Evolutionary conservation across 768 basidiomycete genomes (phyloP).

Genomic region (Mycena albidolilacea): DNA sequence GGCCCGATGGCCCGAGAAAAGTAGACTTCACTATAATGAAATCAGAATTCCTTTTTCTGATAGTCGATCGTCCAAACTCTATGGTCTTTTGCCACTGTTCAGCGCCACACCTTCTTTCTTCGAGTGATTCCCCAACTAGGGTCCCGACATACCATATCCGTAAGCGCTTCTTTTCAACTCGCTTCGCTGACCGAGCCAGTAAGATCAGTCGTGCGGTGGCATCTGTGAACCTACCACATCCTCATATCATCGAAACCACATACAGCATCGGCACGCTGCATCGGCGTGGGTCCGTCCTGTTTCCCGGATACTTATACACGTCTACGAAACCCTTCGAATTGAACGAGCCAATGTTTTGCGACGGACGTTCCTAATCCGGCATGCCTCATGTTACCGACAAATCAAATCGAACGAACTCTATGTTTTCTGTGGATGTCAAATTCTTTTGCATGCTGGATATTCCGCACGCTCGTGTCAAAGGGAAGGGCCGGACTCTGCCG

Average conservation of each 20-base stretch:
- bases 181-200: slow-evolving; percentile 38
- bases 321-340: slow-evolving; percentile 62
- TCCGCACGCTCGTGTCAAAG: slow-evolving; percentile 33
- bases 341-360: slow-evolving; percentile 64
- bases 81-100: slow-evolving; percentile 32
- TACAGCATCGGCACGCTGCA: slow-evolving; percentile 72
- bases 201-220: slow-evolving; percentile 34
- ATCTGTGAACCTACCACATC: slow-evolving; percentile 62
- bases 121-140: slow-evolving; percentile 25
- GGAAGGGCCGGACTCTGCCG: slow-evolving; percentile 39
- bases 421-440: slow-evolving; percentile 38
- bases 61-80: slow-evolving; percentile 32
- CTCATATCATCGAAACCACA: slow-evolving; percentile 69
- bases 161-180: slow-evolving; percentile 40
- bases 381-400: slow-evolving; percentile 54
- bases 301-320: slow-evolving; percentile 78
- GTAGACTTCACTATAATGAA: slow-evolving; percentile 41
- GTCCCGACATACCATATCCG: slow-evolving; percentile 42
- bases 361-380: slow-evolving; percentile 71
- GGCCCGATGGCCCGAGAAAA: slow-evolving; percentile 35
- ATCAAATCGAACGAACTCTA: slow-evolving; percentile 38
- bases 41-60: slow-evolving; percentile 38
- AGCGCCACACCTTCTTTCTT: slow-evolving; percentile 28
- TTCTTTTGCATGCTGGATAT: slow-evolving; percentile 31
- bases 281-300: slow-evolving; percentile 74